Evolutionary conservation across 805 yeast genomes (phyloP).

Genomic region (Sugiyamaella marilandica): DNA sequence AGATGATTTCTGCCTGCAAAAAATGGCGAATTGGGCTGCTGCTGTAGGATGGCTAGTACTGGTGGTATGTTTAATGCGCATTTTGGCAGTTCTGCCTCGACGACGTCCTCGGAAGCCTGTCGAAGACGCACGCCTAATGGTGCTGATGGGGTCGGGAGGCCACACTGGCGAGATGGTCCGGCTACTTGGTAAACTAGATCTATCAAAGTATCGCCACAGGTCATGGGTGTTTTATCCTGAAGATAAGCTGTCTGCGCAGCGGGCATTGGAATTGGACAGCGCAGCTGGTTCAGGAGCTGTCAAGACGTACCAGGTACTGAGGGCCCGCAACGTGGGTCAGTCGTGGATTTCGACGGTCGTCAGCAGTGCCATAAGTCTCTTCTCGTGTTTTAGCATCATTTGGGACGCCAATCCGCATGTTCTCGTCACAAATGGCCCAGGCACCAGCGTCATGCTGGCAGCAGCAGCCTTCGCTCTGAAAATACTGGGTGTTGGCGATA

Average conservation of each 20-base stretch:
- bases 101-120: neutral
- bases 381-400: constrained; percentile 29
- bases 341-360: constrained; percentile 42
- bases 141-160: constrained; percentile 88
- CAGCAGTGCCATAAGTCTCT: constrained; percentile 41
- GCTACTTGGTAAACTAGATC: constrained; percentile 41
- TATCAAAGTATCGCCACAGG: constrained; percentile 23
- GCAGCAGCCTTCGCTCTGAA: constrained; percentile 50
- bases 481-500: constrained; percentile 30
- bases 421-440: constrained; percentile 69
- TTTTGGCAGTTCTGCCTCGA: neutral
- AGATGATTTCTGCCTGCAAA: no score
- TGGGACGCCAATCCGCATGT: constrained; percentile 36
- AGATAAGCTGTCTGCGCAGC: constrained; percentile 45
- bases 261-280: constrained; percentile 22
- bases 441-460: constrained; percentile 69
- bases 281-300: constrained; percentile 32
- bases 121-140: neutral
- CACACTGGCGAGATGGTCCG: constrained; percentile 96
- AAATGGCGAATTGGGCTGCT: neutral
- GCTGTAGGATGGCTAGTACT: neutral
- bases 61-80: neutral
- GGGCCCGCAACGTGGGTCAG: constrained; percentile 65
- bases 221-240: constrained; percentile 44
- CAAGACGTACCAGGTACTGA: constrained; percentile 36